phyloP scores from a whole-genome alignment of 139 green algal genomes.

The Chlamydomonas eustigma region DNA sequence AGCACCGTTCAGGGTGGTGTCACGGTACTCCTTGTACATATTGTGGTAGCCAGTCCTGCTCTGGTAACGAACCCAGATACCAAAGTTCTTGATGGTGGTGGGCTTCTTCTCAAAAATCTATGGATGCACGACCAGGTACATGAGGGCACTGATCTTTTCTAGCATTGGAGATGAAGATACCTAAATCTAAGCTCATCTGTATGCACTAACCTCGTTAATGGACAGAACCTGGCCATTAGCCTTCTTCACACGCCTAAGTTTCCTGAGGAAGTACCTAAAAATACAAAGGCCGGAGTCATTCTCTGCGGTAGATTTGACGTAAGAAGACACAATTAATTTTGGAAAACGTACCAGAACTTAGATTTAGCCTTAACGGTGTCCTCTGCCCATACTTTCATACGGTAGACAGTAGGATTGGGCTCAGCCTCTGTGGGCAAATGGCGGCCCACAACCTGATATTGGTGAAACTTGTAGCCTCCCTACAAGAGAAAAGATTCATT shows the following conservation, averaged over 20 bases:
- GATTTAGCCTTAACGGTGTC: conserved; percentile 89
- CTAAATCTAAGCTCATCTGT: too few relatives aligned
- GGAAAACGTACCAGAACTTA: conserved; percentile 92
- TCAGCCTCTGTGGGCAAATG: conserved; percentile 88
- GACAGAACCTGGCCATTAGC: conserved; percentile 97
- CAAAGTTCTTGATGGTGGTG: conserved; percentile 98
- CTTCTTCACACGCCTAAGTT: conserved; percentile 98
- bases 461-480: conserved; percentile 88
- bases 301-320: too few relatives aligned
- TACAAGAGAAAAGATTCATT: too few relatives aligned
- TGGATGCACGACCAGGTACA: neutral
- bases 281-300: too few relatives aligned
- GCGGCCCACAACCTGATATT: conserved; percentile 98
- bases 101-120: conserved; percentile 96
- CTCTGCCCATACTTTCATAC: conserved; percentile 99
- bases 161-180: too few relatives aligned
- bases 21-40: conserved; percentile 99
- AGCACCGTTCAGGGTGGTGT: conserved; percentile 96
- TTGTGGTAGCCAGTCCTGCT: conserved; percentile 94
- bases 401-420: conserved; percentile 86
- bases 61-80: conserved; percentile 97
- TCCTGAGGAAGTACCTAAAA: conserved; percentile 96
- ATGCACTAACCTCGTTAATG: conserved; percentile 92
- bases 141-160: too few relatives aligned
- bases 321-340: neutral